Conservation (phyloP, 768 basidiomycete genomes). For the Mycena latifolia region DNA sequence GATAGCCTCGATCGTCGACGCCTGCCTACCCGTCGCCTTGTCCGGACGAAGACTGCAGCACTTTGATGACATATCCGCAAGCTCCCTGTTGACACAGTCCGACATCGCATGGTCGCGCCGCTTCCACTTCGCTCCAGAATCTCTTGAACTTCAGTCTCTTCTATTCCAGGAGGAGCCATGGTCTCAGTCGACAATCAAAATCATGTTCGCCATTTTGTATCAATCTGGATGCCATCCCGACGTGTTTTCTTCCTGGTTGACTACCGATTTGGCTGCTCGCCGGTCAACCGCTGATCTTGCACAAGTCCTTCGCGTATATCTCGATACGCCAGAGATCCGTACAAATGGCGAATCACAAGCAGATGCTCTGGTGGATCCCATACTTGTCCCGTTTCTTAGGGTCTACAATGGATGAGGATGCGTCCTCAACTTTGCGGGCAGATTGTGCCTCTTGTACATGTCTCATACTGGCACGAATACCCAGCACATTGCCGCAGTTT, state of each 20-base stretch:
- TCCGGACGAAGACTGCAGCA: constrained; percentile 42
- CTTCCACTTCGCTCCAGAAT: constrained; percentile 30
- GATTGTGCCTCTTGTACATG: constrained; percentile 44
- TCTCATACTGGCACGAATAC: constrained; percentile 43
- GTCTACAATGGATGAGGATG: constrained; percentile 31
- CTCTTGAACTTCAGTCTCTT: constrained; percentile 48
- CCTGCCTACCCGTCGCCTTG: constrained; percentile 52
- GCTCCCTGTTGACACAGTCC: constrained; percentile 39
- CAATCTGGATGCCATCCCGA: constrained; percentile 42
- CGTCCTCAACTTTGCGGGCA: constrained; percentile 31
- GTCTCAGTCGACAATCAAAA: constrained; percentile 57
- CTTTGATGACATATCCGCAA: constrained; percentile 33
- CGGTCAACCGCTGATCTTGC: constrained; percentile 48
- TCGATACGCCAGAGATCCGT: constrained; percentile 52
- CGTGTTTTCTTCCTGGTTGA: constrained; percentile 56
- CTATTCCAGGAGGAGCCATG: constrained; percentile 55
- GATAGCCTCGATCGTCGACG: constrained; percentile 56
- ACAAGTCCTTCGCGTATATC: constrained; percentile 57
- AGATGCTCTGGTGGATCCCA: constrained; percentile 41
- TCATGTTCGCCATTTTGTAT: constrained; percentile 61
- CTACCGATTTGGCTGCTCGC: constrained; percentile 41
- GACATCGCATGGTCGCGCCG: constrained; percentile 51
- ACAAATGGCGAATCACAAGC: constrained; percentile 29
- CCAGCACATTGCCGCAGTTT: constrained; percentile 38
- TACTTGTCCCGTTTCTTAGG: constrained; percentile 45